A percentile compares a stretch with the other conserved stretches of the same genome.
phyloP scores from a whole-genome alignment of 768 basidiomycete genomes.

The Leccinum imitatum region DNA sequence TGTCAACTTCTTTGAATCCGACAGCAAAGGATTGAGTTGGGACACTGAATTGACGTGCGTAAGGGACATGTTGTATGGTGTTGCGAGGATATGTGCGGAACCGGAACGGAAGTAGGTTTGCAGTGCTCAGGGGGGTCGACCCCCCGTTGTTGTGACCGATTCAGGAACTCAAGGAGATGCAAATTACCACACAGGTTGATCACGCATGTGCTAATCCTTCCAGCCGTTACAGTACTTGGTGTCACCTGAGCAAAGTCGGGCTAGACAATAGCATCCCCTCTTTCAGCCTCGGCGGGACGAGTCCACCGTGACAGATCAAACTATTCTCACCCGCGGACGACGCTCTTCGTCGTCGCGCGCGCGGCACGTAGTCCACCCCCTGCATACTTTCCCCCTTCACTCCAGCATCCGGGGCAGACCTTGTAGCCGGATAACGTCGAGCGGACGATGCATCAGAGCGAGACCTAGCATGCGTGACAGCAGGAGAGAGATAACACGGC shows the following conservation, averaged over 20 bases:
- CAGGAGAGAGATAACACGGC: neutral
- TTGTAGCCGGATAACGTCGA: constrained; percentile 10
- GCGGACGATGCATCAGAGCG: constrained; percentile 21
- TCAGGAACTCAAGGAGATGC: too few relatives aligned
- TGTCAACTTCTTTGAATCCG: constrained; percentile 62
- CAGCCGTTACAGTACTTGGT: neutral
- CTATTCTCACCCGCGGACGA: constrained; percentile 47
- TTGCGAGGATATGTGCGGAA: neutral
- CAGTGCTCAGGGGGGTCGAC: too few relatives aligned
- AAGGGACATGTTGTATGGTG: constrained; percentile 47
- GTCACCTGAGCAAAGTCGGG: constrained; percentile 1
- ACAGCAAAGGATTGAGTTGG: constrained; percentile 59
- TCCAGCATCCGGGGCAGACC: constrained; percentile 11
- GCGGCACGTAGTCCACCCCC: constrained; percentile 13
- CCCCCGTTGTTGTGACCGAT: too few relatives aligned
- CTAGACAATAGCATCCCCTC: neutral
- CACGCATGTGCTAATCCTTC: neutral
- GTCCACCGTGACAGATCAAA: constrained; percentile 6
- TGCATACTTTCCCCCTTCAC: neutral
- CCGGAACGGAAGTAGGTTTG: too few relatives aligned
- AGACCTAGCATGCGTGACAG: constrained; percentile 20
- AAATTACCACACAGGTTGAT: neutral
- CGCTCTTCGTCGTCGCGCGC: constrained; percentile 40
- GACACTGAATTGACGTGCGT: constrained; percentile 62
- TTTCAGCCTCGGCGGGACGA: neutral